phyloP scores from a whole-genome alignment of 1,284 basidiomycete genomes.

The Ustilago xerochloae region DNA sequence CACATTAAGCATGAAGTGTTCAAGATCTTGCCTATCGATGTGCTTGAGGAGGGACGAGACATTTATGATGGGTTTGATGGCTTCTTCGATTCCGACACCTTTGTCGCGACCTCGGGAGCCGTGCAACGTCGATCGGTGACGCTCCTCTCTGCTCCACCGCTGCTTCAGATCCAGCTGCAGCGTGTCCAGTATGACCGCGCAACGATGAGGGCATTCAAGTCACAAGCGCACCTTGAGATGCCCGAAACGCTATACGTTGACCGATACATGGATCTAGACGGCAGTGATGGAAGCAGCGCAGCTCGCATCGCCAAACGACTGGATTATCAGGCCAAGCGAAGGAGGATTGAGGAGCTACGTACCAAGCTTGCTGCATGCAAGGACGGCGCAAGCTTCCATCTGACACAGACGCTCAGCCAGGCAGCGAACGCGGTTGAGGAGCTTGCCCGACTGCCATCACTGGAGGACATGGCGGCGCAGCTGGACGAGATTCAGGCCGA shows the following conservation, averaged over 20 bases:
- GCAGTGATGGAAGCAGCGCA: slow-evolving; percentile 72
- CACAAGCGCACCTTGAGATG: slow-evolving; percentile 93
- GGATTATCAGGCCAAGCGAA: slow-evolving; percentile 48
- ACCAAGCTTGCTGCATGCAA: slow-evolving; percentile 39
- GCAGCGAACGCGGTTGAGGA: slow-evolving; percentile 33
- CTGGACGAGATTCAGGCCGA: slow-evolving; percentile 25
- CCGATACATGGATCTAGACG: slow-evolving; percentile 80
- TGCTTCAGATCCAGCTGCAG: slow-evolving; percentile 94
- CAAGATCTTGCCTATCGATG: slow-evolving; percentile 92
- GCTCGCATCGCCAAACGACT: slow-evolving; percentile 77
- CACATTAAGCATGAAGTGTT: slow-evolving; percentile 90
- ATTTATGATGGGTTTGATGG: slow-evolving; percentile 92
- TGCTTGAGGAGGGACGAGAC: slow-evolving; percentile 83
- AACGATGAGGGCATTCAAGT: slow-evolving; percentile 89
- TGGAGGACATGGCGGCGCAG: slow-evolving; percentile 24
- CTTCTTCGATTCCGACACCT: slow-evolving; percentile 85
- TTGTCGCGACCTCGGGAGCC: slow-evolving; percentile 83
- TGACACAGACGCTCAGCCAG: slow-evolving; percentile 43
- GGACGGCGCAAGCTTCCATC: slow-evolving; percentile 20
- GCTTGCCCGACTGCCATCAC: slow-evolving; percentile 26
- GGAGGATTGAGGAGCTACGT: slow-evolving; percentile 41
- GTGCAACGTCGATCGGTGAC: slow-evolving; percentile 88
- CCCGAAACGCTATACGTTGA: slow-evolving; percentile 88
- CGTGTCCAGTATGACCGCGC: slow-evolving; percentile 95
- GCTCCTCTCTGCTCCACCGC: slow-evolving; percentile 84